Conservation (phyloP, 345 rosid species). For the Nasturtium officinale region DNA sequence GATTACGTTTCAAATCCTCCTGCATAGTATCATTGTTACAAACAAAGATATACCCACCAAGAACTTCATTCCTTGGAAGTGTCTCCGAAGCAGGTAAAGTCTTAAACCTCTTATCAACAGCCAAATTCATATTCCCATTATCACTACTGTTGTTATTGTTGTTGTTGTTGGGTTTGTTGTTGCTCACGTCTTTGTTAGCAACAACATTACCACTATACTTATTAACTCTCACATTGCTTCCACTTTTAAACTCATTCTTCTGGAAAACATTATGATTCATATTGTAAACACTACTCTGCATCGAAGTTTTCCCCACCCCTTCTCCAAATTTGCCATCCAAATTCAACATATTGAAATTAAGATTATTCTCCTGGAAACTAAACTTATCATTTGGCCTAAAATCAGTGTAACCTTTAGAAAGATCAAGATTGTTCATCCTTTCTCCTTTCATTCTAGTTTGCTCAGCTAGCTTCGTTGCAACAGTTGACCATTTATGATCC, state of each 20-base stretch:
- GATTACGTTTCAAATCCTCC: conserved; percentile 91
- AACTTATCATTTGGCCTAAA: conserved; percentile 63
- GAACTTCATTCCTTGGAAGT: conserved; percentile 92
- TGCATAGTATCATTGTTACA: conserved; percentile 99
- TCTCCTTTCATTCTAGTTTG: conserved; percentile 80
- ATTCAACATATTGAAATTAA: conserved; percentile 81
- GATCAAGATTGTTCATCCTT: conserved; percentile 86
- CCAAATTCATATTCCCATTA: conserved; percentile 45
- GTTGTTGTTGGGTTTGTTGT: conserved; percentile 48
- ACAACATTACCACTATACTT: conserved; percentile 68
- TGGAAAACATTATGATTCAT: conserved; percentile 73
- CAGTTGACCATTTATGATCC: conserved; percentile 88
- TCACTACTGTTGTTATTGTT: conserved; percentile 36
- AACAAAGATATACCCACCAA: conserved; percentile 97
- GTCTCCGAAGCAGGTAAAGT: conserved; percentile 94
- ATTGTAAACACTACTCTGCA: conserved; percentile 59
- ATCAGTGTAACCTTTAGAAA: conserved; percentile 70
- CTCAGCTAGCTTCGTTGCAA: conserved; percentile 88
- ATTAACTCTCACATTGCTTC: conserved; percentile 54
- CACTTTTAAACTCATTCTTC: conserved; percentile 58
- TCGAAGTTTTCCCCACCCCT: conserved; percentile 56
- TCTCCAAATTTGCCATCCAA: conserved; percentile 65
- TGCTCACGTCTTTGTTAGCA: conserved; percentile 52
- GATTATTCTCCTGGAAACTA: conserved; percentile 81
- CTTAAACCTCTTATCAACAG: conserved; percentile 53